These are phyloP conservation scores for Excoecaria agallocha DNA, from an alignment of 345 rosid species.

Conservation along the genomic window DNA sequence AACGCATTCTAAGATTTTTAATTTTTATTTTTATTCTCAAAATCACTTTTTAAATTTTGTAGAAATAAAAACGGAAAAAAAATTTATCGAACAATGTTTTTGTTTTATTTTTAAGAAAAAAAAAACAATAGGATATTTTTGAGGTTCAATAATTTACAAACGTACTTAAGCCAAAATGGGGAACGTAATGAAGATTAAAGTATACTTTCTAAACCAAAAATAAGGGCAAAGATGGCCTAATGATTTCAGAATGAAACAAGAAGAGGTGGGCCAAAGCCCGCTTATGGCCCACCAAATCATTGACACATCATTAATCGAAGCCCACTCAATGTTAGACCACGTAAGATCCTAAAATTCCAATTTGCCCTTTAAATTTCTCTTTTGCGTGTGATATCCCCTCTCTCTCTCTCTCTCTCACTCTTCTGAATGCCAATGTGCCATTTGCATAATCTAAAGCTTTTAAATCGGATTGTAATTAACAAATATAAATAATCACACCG, in stretches of 20 bases:
- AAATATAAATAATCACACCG: neutral
- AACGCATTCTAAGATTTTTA: too few species aligned
- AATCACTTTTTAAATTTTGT: too few species aligned
- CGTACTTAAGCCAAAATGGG: too few species aligned
- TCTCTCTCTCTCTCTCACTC: neutral
- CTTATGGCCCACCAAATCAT: conserved; percentile 29
- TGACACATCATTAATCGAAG: conserved; percentile 15
- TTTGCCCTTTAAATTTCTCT: neutral
- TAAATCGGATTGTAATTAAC: neutral
- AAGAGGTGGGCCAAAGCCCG: conserved; percentile 14
- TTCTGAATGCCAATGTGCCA: neutral
- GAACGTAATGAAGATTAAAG: too few species aligned
- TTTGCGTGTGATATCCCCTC: conserved; percentile 7
- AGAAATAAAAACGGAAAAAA: too few species aligned
- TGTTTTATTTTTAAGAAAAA: too few species aligned
- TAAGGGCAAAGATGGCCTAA: too few species aligned
- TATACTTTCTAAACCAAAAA: too few species aligned
- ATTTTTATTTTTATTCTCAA: too few species aligned
- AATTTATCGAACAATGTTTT: too few species aligned
- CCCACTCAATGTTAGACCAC: conserved; percentile 20
- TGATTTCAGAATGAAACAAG: neutral
- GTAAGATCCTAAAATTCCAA: neutral
- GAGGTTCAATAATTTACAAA: too few species aligned
- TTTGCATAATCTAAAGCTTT: neutral
- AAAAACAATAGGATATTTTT: too few species aligned